Evolutionary conservation across 2,329 filamentous ascomycete genomes (phyloP), one percentile per base, ranked within the genome.

Genomic region (Diatrype stigma): DNA sequence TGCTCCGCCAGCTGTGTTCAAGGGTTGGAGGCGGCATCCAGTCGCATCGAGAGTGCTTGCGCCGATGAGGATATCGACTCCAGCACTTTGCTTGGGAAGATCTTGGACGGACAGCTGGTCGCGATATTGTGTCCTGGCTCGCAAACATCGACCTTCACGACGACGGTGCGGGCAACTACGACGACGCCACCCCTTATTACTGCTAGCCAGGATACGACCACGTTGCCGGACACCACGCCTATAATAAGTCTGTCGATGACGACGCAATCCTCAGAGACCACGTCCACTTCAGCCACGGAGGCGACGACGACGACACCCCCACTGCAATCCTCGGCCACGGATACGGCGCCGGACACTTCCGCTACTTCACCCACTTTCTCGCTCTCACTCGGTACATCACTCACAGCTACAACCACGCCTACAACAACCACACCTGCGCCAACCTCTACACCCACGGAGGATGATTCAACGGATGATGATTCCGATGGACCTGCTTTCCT

Each of bases 1-100:
- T 66, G 63, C 46, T 64, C 62, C 8, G 22, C 46, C 5, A 55
- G 38, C 34, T 66, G 63, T 50, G 59, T 59, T 17, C 38, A 58
- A n/a, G 63, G 63, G n/a, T 37, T 66, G 3, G 23, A 58, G 37
- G 42, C 58, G 34, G 50, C 52, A 19, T 50, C 56, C 42, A 45
- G 45, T 10, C 51, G 46, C 10, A 26, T 65, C 45, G 47, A 56
- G 23, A 42, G 50, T 19, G 54, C 56, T 23, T 65, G 63, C 37
- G 52, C 40, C 6, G 53, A 55, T 26, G 35, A 63, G 12, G 52
- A 56, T 19, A 56, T 64, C 42, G 58, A 57, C 34, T 30, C 49
- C 6, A 50, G 37, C 23, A 64, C 62, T 32, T 49, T 65, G 8
- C 52, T 65, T 7, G 62, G 62, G 14, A 48, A 63, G 26, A 51